phyloP scores from a whole-genome alignment of 2,329 filamentous ascomycete genomes.

The Epichloe amarillans region DNA sequence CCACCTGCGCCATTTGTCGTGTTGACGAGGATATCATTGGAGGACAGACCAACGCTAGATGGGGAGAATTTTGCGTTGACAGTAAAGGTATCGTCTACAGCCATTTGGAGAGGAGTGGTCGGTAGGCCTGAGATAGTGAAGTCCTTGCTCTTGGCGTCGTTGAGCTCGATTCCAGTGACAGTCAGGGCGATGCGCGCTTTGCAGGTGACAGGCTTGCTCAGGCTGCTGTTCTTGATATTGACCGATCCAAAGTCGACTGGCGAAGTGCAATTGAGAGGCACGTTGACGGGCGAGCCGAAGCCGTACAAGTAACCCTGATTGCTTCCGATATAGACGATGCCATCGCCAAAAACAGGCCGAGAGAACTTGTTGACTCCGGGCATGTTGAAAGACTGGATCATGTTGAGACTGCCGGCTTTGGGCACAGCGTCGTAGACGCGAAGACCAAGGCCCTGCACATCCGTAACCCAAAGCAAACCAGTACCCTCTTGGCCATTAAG shows the following conservation, averaged over 20 bases:
- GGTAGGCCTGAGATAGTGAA: slow-evolving; percentile 24
- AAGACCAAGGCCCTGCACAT: slow-evolving; percentile 39
- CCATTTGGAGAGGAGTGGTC: slow-evolving; percentile 16
- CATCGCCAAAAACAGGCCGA: slow-evolving; percentile 43
- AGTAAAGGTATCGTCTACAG: slow-evolving; percentile 25
- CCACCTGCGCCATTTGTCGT: slow-evolving; percentile 32
- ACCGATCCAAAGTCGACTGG: slow-evolving; percentile 33
- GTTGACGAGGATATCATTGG: slow-evolving; percentile 32
- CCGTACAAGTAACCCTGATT: slow-evolving; percentile 37
- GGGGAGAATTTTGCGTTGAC: slow-evolving; percentile 33
- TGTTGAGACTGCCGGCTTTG: slow-evolving; percentile 28
- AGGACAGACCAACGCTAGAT: slow-evolving; percentile 31
- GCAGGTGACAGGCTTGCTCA: slow-evolving; percentile 28
- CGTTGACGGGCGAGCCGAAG: slow-evolving; percentile 41
- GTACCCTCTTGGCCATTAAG: slow-evolving; percentile 39
- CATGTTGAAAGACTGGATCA: slow-evolving; percentile 38
- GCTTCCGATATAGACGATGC: slow-evolving; percentile 39
- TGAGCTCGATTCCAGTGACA: slow-evolving; percentile 24
- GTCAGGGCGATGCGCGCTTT: slow-evolving; percentile 30
- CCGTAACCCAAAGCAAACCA: slow-evolving; percentile 42
- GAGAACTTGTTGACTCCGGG: slow-evolving; percentile 42
- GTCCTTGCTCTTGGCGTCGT: slow-evolving; percentile 22
- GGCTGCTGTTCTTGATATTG: slow-evolving; percentile 23
- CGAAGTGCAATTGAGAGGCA: slow-evolving; percentile 39
- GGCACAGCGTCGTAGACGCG: slow-evolving; percentile 40